Evolutionary conservation across 805 yeast genomes (phyloP), one percentile per base, ranked within the genome.

Genomic region (Myxozyma neglecta): DNA sequence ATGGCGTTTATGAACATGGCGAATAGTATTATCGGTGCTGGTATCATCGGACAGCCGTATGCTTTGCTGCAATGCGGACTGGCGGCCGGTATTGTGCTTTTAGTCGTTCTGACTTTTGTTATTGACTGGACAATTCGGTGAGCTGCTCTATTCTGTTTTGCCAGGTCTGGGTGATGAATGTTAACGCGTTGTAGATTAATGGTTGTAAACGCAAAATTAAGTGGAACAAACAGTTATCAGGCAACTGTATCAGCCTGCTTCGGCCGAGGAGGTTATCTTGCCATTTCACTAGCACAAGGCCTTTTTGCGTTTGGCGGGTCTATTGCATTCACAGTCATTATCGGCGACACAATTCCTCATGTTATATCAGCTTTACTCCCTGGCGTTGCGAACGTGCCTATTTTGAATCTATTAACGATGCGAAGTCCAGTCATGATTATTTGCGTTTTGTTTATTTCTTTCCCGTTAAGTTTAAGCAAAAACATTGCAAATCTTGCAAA

Each of bases 1-100:
- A 88, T 88, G 90, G 97, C 97, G 5, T 91, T 92, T 71, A 89
- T 92, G 96, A 93, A 93, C 74, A 91, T 92, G 96, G 96, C 97
- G 9, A 92, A 92, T 74, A 87, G 96, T 18, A 93, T 93, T 63
- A 79, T 93, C 6, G 98, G 98, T 0, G 97, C 98, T 0, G 98
- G 98, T 1, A 89, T 93, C 57, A 90, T 93, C 37, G 97, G 97
- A 1, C 96, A 91, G 66, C 96, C 98, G 1, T 88, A 86, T 66
- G 97, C 97, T 0, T 84, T 92, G 70, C 79, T 81, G 50, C 89
- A 91, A 69, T 81, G 89, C 18, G 98, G 98, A 0, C 73, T 93
- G 2, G 60, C 86, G 0, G 90, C 93, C 0, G 96, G 96, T 2
- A 70, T 86, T 0, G 24, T 90, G 1, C 79, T 85, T 6, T 79